A percentile compares a stretch with the other conserved stretches of the same genome.
Conservation (phyloP, 441 rosid species). For the California macrophylla region DNA sequence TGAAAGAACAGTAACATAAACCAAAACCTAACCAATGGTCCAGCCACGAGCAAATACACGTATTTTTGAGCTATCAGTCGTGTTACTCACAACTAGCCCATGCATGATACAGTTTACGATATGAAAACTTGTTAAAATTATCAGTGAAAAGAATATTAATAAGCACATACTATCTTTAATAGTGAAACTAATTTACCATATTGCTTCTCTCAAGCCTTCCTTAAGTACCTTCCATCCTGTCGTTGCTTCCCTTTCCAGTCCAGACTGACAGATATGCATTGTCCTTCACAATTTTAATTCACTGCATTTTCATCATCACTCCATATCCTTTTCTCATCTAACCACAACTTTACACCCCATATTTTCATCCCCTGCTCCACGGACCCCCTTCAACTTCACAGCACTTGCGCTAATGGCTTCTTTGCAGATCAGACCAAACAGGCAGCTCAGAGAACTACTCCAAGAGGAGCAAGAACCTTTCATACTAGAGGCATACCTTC, state of each 20-base stretch:
- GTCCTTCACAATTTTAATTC: constrained; percentile 23
- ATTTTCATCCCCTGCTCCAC: too few relatives aligned
- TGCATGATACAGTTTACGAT: background rate
- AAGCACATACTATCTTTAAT: background rate
- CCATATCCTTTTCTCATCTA: background rate
- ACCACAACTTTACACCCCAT: background rate
- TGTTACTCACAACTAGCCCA: too few relatives aligned
- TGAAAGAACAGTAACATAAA: too few relatives aligned
- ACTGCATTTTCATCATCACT: constrained; percentile 9
- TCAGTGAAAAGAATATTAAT: background rate
- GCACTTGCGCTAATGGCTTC: constrained; percentile 24
- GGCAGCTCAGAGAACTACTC: constrained; percentile 42
- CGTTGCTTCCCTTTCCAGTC: constrained; percentile 14
- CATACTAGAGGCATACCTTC: constrained; percentile 28
- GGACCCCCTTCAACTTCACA: background rate
- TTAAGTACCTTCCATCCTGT: constrained; percentile 16
- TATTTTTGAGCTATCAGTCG: too few relatives aligned
- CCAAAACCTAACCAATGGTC: too few relatives aligned
- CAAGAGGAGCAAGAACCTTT: constrained; percentile 56
- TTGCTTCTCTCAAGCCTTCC: constrained; percentile 10
- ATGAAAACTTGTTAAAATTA: too few relatives aligned
- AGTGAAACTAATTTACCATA: background rate
- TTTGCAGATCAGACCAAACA: constrained; percentile 18
- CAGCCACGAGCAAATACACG: too few relatives aligned
- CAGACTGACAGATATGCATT: constrained; percentile 22